Base-by-base conservation (phyloP, 1,139 yeast genomes). In the Suhomyces panamericanus region DNA sequence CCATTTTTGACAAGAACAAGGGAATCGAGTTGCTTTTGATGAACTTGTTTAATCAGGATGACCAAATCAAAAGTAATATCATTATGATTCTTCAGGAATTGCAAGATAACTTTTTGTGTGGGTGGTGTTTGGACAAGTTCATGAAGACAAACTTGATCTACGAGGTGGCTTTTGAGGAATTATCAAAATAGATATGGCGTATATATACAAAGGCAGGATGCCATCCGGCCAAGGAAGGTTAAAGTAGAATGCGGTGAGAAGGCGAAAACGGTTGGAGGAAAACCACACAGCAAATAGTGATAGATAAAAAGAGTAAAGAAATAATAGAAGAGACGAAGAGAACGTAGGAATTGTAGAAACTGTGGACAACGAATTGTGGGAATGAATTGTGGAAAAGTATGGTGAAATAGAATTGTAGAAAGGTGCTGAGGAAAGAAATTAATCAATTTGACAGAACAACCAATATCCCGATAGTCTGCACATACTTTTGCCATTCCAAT, bases 31-130 rank as follows among this genome's bases (percentile, higher is more conserved):
- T 73, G 16, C 54, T 75, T 17, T 57, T 73, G 38, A 52, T 73
- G 20, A 51, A 81, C 54, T 66, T 80, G 76, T 57, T 78, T 77
- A 44, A 79, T 81, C 57, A 73, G 26, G 60, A 73, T 49, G 67
- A 71, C 48, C 73, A 69, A 47, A 63, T 74, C 38, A 74, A 73
- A 52, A 60, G 69, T 17, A 73, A 70, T 48, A 59, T 74, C 13
- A 63, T 72, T 12, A 69, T 71, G 75, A 74, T 74, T 26, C 54
- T 74, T 42, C 77, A 73, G 51, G 78, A 74, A 53, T 58, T 74
- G 35, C 74, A 67, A 46, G 78, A 74, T 44, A 72, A 73, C 58
- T 69, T 66, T 45, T 56, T 74, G 24, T 73, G 78, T 54, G 77
- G 78, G 4, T 74, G 78, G 79, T 74, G 78, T 54, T 59, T 74